These are phyloP conservation scores for Trametopsis cervina DNA, from an alignment of 768 basidiomycete species.

Conservation along the genomic window DNA sequence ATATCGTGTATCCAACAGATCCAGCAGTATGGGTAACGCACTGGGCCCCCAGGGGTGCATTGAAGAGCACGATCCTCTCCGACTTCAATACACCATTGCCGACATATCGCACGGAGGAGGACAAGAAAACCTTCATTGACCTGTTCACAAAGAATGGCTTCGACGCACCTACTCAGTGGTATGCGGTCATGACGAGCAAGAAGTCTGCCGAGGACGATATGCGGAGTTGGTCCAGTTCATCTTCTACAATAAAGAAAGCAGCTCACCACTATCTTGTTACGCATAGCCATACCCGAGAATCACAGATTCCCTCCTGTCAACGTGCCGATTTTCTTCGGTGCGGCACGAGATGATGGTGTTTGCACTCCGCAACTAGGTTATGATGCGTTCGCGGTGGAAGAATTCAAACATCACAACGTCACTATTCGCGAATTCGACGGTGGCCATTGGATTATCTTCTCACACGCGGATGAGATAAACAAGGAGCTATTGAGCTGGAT, in stretches of 20 bases:
- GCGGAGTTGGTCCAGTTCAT: no score
- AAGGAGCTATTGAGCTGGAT: conserved; percentile 7
- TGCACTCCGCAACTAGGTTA: conserved; percentile 1
- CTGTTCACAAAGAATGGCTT: conserved; percentile 27
- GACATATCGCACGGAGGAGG: conserved; percentile 28
- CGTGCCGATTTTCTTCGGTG: conserved; percentile 11
- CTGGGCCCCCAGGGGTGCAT: conserved; percentile 29
- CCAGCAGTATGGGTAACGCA: conserved; percentile 29
- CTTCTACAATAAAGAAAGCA: no score
- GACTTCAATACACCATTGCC: conserved; percentile 21
- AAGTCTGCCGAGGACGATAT: not conserved
- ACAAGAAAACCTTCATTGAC: conserved; percentile 22
- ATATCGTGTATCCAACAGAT: conserved; percentile 27
- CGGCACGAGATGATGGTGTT: conserved; percentile 1
- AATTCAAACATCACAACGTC: conserved; percentile 7
- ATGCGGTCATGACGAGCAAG: conserved; percentile 20
- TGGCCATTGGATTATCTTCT: conserved; percentile 9
- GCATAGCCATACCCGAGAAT: conserved; percentile 2
- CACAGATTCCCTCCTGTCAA: conserved; percentile 1
- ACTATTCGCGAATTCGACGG: conserved; percentile 4
- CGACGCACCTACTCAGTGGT: conserved; percentile 31
- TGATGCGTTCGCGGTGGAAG: not conserved
- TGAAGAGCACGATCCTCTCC: conserved; percentile 25
- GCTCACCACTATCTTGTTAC: not conserved
- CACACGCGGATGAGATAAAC: conserved; percentile 4